Conservation (phyloP, 805 yeast species). For the Ogataea populi-albae region DNA sequence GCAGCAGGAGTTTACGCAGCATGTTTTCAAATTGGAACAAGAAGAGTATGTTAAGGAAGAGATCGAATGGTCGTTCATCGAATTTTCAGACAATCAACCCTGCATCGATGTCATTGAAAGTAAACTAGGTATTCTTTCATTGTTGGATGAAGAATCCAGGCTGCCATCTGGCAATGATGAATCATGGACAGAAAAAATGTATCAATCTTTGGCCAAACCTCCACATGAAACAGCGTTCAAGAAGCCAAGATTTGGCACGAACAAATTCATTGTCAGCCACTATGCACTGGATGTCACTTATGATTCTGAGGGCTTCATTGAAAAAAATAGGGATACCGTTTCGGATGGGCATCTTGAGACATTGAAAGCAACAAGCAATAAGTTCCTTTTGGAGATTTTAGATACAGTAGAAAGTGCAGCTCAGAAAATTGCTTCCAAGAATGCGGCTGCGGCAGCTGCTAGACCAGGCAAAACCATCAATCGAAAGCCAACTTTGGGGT, state of each 20-base stretch:
- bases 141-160: conserved; percentile 93
- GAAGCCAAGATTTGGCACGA: conserved; percentile 91
- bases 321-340: conserved; percentile 95
- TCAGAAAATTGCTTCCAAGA: conserved; percentile 39
- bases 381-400: conserved; percentile 61
- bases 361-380: conserved; percentile 65
- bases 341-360: conserved; percentile 94
- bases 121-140: conserved; percentile 79
- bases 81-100: conserved; percentile 94
- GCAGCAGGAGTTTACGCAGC: conserved; percentile 97
- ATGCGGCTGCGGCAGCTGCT: conserved; percentile 32
- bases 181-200: conserved; percentile 87
- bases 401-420: conserved; percentile 59
- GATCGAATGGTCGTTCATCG: conserved; percentile 95
- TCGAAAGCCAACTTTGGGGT: conserved; percentile 90
- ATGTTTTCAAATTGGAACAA: conserved; percentile 94
- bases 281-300: conserved; percentile 93
- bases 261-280: conserved; percentile 85
- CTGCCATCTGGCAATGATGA: conserved; percentile 92
- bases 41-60: conserved; percentile 90
- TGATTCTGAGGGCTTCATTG: conserved; percentile 92
- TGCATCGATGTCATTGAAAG: conserved; percentile 91
- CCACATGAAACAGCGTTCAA: conserved; percentile 77
- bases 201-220: conserved; percentile 76
- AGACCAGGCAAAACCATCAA: conserved; percentile 39